A percentile compares a stretch with the other conserved stretches of the same genome.
Conservation (phyloP, 345 rosid species). For the Eucalyptus cloeziana region DNA sequence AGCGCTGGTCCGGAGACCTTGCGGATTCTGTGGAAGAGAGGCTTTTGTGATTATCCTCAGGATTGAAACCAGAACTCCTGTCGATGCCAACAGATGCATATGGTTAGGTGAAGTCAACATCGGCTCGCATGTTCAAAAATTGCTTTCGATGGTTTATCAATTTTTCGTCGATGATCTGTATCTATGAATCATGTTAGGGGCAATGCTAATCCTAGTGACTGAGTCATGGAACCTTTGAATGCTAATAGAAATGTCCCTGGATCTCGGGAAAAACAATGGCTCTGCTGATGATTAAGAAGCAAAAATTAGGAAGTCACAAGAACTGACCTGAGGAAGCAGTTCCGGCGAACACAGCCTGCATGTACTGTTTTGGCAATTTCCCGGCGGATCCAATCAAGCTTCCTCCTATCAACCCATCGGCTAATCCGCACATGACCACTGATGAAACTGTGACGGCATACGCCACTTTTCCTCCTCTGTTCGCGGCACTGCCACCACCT, state of each 20-base stretch:
- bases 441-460: slow-evolving; percentile 45
- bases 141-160: neutral
- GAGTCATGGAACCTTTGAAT: neutral
- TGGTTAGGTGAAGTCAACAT: neutral
- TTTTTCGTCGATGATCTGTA: neutral
- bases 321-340: slow-evolving; percentile 86
- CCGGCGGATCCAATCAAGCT: slow-evolving; percentile 84
- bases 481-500: slow-evolving; percentile 1
- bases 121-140: neutral
- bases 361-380: slow-evolving; percentile 75
- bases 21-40: slow-evolving; percentile 57
- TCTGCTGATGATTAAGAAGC: neutral
- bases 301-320: neutral
- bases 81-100: neutral
- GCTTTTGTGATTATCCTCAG: slow-evolving; percentile 81
- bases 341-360: slow-evolving; percentile 96
- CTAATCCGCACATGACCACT: slow-evolving; percentile 69
- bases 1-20: slow-evolving; percentile 64
- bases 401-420: slow-evolving; percentile 85
- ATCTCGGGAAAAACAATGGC: neutral
- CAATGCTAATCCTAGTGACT: neutral
- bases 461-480: slow-evolving; percentile 12
- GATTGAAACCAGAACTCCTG: slow-evolving; percentile 70
- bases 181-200: neutral
- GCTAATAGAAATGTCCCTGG: neutral